Evolutionary conservation across 2,329 filamentous ascomycete genomes (phyloP), one percentile per base, ranked within the genome.

Genomic region (Penicillium freii): DNA sequence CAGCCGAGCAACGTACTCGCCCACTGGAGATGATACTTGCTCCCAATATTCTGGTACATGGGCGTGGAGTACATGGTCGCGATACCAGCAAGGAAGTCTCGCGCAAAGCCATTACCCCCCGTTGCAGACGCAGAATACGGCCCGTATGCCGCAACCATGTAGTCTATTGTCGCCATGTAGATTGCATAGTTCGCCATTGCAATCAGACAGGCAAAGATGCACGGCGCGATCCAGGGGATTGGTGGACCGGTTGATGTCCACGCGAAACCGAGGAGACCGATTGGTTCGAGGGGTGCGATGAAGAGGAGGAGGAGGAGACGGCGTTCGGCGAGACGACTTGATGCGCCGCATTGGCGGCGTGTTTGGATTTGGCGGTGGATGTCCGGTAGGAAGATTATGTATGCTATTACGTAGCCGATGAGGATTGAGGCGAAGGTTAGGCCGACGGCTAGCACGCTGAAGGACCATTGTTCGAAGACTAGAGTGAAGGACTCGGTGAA

Each of bases 101-200:
- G 82, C 3, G 87, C 82, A 75, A 88, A 90, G 1, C 88, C 89
- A 61, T 91, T 91, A 21, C 88, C 88, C 40, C 88, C 89, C 0
- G 88, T 91, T 0, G 89, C 89, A 0, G 87, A 90, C 1, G 88
- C 88, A 2, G 87, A 84, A 70, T 90, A 91, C 0, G 84, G 84
- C 0, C 88, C 89, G 66, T 91, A 90, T 0, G 87, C 86, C 57
- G 85, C 87, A 36, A 90, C 84, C 83, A 90, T 90, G 75, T 91
- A 91, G 72, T 91, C 87, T 62, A 90, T 88, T 1, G 87, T 89
- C 1, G 87, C 86, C 84, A 89, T 89, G 75, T 90, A 90, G 57
- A 90, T 89, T 34, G 83, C 78, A 57, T 88, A 89, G 67, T 91
- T 91, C 54, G 88, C 88, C 51, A 91, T 86, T 23, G 87, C 89